phyloP scores from a whole-genome alignment of 805 yeast species.

The Starmerella sirachaensis region DNA sequence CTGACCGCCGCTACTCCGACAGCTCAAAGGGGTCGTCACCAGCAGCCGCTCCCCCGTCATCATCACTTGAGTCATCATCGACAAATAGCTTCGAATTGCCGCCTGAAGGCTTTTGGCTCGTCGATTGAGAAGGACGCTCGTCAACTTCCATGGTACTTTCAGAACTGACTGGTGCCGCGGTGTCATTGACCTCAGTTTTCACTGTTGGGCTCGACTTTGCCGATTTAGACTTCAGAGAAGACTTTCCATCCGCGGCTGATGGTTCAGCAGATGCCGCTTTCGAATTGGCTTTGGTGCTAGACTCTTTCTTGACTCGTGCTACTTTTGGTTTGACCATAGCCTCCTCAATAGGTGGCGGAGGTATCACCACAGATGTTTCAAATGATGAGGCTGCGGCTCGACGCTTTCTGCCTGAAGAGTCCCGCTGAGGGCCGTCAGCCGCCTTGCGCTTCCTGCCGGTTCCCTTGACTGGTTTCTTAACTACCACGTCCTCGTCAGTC shows the following conservation, averaged over 20 bases:
- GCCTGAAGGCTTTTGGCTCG: too few relatives aligned
- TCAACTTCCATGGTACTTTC: too few relatives aligned
- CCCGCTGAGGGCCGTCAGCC: constrained; percentile 29
- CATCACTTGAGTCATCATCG: too few relatives aligned
- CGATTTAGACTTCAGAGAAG: too few relatives aligned
- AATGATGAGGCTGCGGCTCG: constrained; percentile 9
- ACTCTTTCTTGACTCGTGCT: constrained; percentile 14
- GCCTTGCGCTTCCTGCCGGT: constrained; percentile 25
- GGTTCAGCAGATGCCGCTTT: too few relatives aligned
- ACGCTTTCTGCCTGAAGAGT: constrained; percentile 21
- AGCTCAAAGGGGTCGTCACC: constrained; percentile 9
- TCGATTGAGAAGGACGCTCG: too few relatives aligned
- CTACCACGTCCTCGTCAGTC: constrained; percentile 32
- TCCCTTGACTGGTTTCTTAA: constrained; percentile 29
- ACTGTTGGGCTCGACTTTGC: too few relatives aligned
- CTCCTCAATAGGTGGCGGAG: constrained; percentile 21
- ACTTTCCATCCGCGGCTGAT: too few relatives aligned
- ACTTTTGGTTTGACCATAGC: constrained; percentile 25
- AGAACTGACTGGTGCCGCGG: too few relatives aligned
- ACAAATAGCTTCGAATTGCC: too few relatives aligned
- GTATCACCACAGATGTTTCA: constrained; percentile 12
- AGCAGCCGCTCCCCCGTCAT: constrained; percentile 9
- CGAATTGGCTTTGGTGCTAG: constrained; percentile 1
- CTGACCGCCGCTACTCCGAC: constrained; percentile 5
- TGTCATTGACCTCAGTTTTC: too few relatives aligned